Base-by-base conservation (phyloP, 208 protist species). In the Angomonas deanei region DNA sequence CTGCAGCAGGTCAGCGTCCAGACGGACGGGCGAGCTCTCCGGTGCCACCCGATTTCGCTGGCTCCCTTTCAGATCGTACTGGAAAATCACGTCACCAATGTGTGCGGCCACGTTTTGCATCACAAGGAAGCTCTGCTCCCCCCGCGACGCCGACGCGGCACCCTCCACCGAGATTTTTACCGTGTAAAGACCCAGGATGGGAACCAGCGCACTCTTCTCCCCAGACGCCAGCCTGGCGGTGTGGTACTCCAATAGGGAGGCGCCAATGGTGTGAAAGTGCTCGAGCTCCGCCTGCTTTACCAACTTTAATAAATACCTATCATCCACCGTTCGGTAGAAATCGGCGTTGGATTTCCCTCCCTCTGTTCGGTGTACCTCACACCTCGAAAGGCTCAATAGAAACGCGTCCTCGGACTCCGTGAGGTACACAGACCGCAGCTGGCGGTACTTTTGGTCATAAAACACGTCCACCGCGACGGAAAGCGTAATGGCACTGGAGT, bases 21-120 rank as follows among this genome's bases (percentile, higher is more conserved):
- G 66, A 34, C 72, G 72, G 31, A 94, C 88, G 3, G 59, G 52
- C 27, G 81, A 73, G 1, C 74, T 75, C n/a, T 74, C 66, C 27
- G 72, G 66, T 11, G 82, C 79, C 0, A 70, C 78, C 36, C 88
- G 84, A 66, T 92, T 94, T 56, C 84, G 76, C 59, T 92, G 88
- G 38, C 88, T 94, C 1, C 88, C 88, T 59, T 94, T 94, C 17
- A 94, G 68, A 33, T 94, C 88, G 62, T 85, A 94, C 33, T 65
- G 64, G 27, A 10, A 15, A 5, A 33, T 33, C n/a, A 66, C 36
- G 66, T 54, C 0, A 50, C 55, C 64, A 61, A 49, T 3, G 47
- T 61, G 0, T 47, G 64, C 3, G 60, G 64, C 56, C 1, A 91
- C 54, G 56, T 91, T 88, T 60, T 91, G 82, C 57, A 82, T 82